Evolutionary conservation across 495 filamentous ascomycete genomes (phyloP), one percentile per base, ranked within the genome.

Genomic region (Symbiotaphrina buchneri): DNA sequence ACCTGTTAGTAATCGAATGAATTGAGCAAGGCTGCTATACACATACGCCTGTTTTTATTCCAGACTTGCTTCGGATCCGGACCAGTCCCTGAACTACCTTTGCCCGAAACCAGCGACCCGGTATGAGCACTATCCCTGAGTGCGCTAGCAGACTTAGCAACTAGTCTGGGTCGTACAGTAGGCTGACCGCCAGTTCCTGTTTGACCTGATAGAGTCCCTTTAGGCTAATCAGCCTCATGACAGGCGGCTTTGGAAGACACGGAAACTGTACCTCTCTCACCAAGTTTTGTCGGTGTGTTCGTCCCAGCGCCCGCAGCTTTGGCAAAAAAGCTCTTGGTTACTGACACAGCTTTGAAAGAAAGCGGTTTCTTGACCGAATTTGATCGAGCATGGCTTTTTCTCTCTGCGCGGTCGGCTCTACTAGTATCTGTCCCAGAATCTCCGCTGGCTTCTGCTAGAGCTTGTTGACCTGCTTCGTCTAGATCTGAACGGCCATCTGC

Each of bases 41-140:
- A 61, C 67, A 48, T 72, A 94, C 85, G 82, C 61, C 78, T 65
- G 46, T 99, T 99, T 52, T 84, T 93, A 48, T 95, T 99, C 87
- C 87, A 99, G 15, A 99, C 87, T 47, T 54, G 72, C 53, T 59
- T 70, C 47, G 54, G 72, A 51, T 91, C 71, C 22, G 71, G 71
- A 8, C 63, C 68, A 29, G 51, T 39, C 13, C 44, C 47, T 33
- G 51, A 52, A 20, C 60, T 63, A 36, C 56, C 52, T 25, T 49
- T 61, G 13, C 46, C 35, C 39, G 49, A 61, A 29, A 49, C 46
- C 32, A 54, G 36, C 18, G 54, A 49, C 10, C 49, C 38, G 24
- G 63, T 68, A 16, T 57, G 58, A 28, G 63, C 41, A 1, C 58
- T 56, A 35, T 64, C 60, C 28, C 65, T 56, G 31, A 60, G 48